Conservation (phyloP, 257 asterid genomes). For the Solanum chilense region DNA sequence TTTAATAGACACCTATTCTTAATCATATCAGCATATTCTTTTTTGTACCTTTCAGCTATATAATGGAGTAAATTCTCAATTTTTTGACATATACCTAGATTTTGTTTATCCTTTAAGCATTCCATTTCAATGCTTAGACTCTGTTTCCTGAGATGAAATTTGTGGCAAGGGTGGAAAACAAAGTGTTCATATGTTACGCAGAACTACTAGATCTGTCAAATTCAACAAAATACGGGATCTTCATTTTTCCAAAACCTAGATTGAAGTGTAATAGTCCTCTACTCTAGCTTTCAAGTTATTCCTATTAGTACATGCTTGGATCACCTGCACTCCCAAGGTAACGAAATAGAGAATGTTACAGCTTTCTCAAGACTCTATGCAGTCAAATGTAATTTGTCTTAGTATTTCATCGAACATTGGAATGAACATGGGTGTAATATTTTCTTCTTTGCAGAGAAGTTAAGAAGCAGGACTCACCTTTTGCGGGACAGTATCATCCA, state of each 20-base stretch:
- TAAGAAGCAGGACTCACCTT: slow-evolving; percentile 19
- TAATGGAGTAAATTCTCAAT: not conserved
- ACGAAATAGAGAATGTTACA: not conserved
- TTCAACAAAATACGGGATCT: not conserved
- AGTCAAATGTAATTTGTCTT: not conserved
- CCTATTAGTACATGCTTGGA: not conserved
- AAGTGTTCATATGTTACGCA: not conserved
- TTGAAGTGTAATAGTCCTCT: not conserved
- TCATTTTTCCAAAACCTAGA: not conserved
- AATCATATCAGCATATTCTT: not conserved
- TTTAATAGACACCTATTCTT: not conserved
- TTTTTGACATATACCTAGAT: not conserved
- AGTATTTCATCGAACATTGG: not conserved
- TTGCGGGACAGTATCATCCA: slow-evolving; percentile 43
- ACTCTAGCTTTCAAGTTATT: not conserved
- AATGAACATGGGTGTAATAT: not conserved
- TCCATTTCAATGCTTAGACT: not conserved
- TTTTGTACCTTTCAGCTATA: not conserved
- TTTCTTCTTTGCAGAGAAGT: not conserved
- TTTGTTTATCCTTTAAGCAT: not conserved
- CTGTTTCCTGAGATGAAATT: not conserved
- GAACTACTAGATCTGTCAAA: not conserved
- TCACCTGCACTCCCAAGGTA: not conserved
- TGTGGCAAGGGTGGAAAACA: not conserved
- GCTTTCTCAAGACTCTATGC: not conserved